phyloP scores from a whole-genome alignment of 352 stramenopile genomes.

The Pythium guiyangense region DNA sequence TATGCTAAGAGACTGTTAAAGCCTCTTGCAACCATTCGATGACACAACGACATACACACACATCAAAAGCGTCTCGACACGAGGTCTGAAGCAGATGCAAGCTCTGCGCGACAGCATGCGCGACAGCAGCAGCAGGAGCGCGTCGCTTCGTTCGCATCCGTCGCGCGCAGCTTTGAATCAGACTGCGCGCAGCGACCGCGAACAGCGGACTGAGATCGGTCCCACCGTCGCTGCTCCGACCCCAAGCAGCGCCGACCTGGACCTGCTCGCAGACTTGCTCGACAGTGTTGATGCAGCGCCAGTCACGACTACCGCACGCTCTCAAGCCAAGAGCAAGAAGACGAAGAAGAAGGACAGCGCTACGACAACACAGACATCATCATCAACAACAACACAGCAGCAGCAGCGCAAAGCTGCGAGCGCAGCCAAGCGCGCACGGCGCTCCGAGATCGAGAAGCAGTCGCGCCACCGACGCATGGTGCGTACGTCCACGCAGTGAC shows the following conservation, averaged over 20 bases:
- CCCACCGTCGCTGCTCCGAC: too few species aligned
- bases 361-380: neutral
- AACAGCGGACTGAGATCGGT: too few species aligned
- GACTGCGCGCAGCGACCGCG: too few species aligned
- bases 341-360: neutral
- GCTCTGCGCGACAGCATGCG: neutral
- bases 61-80: too few species aligned
- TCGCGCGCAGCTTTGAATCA: neutral
- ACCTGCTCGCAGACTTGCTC: too few species aligned
- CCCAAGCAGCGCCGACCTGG: too few species aligned
- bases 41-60: neutral
- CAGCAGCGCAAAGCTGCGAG: slow-evolving; percentile 5
- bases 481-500: neutral
- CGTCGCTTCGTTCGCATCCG: too few species aligned
- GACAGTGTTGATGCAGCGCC: too few species aligned
- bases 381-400: neutral
- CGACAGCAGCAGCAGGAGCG: neutral
- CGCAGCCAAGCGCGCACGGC: slow-evolving; percentile 29
- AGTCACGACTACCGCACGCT: too few species aligned
- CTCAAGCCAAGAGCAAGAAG: too few species aligned
- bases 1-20: too few species aligned
- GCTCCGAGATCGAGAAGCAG: slow-evolving; percentile 60
- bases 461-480: slow-evolving; percentile 40
- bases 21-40: neutral
- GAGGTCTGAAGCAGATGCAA: neutral